Percentiles rank a stretch among this genome's conserved stretches.
These are phyloP conservation scores for Aspergillus wentii DNA, from an alignment of 495 filamentous ascomycete species.

Conservation along the genomic window DNA sequence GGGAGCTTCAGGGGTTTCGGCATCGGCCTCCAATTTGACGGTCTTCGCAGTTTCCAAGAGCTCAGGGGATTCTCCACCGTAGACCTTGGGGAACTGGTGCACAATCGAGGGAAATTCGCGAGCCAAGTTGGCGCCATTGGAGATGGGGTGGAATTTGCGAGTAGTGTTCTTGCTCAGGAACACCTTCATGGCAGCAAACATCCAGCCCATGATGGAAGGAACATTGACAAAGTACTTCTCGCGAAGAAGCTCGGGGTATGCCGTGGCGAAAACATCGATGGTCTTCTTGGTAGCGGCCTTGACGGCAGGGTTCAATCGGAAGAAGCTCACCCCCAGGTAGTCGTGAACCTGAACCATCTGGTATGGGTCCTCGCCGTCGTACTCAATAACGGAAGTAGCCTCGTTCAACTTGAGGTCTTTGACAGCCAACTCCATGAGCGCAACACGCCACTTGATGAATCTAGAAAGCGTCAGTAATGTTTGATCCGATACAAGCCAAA, in stretches of 20 bases:
- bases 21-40: constrained; percentile 21
- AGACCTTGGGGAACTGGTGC: constrained; percentile 56
- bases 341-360: constrained; percentile 88
- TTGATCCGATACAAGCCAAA: too few species aligned
- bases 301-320: constrained; percentile 64
- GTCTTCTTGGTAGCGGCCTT: constrained; percentile 70
- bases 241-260: constrained; percentile 82
- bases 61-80: constrained; percentile 63
- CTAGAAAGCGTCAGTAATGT: constrained; percentile 29
- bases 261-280: constrained; percentile 68
- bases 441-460: constrained; percentile 81
- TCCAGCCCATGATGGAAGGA: constrained; percentile 80
- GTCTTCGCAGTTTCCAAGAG: constrained; percentile 24
- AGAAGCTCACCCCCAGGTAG: constrained; percentile 76
- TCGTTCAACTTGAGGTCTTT: constrained; percentile 59
- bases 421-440: constrained; percentile 79
- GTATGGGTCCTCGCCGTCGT: constrained; percentile 72
- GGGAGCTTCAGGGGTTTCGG: constrained; percentile 9
- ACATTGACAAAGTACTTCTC: constrained; percentile 95
- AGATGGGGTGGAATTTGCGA: constrained; percentile 81
- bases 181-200: constrained; percentile 74
- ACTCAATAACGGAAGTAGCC: constrained; percentile 67
- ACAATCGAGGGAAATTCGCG: constrained; percentile 55
- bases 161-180: constrained; percentile 73
- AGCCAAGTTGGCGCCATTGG: constrained; percentile 65